Base-by-base conservation (phyloP, 129 eudicot species). In the Cynara cardunculus region DNA sequence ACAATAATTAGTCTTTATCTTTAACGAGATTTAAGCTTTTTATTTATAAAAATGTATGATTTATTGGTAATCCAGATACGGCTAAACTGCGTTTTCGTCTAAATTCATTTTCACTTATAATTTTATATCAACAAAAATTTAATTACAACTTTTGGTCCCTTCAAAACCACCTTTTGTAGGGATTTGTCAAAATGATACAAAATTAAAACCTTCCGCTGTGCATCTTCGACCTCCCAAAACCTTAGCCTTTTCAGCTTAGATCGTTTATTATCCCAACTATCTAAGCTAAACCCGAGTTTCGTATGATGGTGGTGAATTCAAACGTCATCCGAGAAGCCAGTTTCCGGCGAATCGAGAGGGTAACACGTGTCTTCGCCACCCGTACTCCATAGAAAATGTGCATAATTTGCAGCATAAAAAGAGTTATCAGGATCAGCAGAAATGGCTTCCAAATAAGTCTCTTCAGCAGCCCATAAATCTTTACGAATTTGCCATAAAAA, bases 331-430 rank as follows among this genome's bases (percentile, higher is more conserved):
- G 79, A 56, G 24, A 82, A 46, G 25, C 24, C 8, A 77, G 18
- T 71, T 71, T 86, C 94, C 4, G 88, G 73, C 14, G 90, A 85
- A 76, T 71, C 77, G 14, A 94, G 91, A 69, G 98, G 98, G 74
- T 72, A 94, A 84, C 98, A 92, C 25, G 98, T 94, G 79, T 94
- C 98, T 64, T 94, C 98, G 0, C 92, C 98, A 4, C 98, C 98
- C 0, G 98, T 94, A 78, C 76, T 92, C 97, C 97, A 94, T 10
- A 94, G 80, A 72, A 94, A 94, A 80, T 94, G 91, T 7, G 98
- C 98, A 62, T 94, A 94, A 28, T 90, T 94, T 1, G 94, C 96
- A 3, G 98, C 97, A 25, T 92, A 92, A 81, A 80, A 90, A 0
- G 97, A 86, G 81, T 94, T 94, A 37, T 67, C 77, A 18, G 98